Conservation (phyloP, 345 rosid species). For the Camelina laxa region DNA sequence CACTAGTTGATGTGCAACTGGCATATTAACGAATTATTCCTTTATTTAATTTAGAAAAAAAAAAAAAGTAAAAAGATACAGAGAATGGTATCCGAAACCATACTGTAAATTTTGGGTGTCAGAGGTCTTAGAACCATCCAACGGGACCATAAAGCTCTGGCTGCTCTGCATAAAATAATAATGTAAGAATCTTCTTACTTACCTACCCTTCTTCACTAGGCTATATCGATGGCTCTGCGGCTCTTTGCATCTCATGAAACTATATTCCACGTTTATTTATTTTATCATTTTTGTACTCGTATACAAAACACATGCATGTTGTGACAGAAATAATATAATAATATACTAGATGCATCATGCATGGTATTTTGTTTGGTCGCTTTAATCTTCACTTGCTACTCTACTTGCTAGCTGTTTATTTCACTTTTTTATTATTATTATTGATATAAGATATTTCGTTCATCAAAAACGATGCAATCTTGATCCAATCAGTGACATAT, state of each 20-base stretch:
- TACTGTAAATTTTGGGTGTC: slow-evolving; percentile 22
- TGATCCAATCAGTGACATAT: background rate
- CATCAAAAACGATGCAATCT: background rate
- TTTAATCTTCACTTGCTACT: background rate
- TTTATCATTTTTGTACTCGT: background rate
- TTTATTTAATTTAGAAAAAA: background rate
- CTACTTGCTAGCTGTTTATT: slow-evolving; percentile 3
- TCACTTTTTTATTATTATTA: background rate
- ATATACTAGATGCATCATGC: background rate
- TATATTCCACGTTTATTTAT: slow-evolving; percentile 29
- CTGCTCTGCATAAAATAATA: background rate
- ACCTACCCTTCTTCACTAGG: background rate
- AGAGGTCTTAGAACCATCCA: slow-evolving; percentile 25
- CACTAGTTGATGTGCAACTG: background rate
- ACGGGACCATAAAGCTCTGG: slow-evolving; percentile 8
- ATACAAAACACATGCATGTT: background rate
- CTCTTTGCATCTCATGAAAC: slow-evolving; percentile 20
- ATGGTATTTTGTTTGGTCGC: background rate
- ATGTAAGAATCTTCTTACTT: slow-evolving; percentile 31
- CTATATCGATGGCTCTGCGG: slow-evolving; percentile 25
- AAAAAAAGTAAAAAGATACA: background rate
- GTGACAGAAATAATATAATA: background rate
- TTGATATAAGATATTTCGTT: background rate
- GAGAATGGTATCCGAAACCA: slow-evolving; percentile 30
- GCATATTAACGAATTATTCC: background rate